Conservation (phyloP, 1,284 basidiomycete genomes). For the Malassezia nana region DNA sequence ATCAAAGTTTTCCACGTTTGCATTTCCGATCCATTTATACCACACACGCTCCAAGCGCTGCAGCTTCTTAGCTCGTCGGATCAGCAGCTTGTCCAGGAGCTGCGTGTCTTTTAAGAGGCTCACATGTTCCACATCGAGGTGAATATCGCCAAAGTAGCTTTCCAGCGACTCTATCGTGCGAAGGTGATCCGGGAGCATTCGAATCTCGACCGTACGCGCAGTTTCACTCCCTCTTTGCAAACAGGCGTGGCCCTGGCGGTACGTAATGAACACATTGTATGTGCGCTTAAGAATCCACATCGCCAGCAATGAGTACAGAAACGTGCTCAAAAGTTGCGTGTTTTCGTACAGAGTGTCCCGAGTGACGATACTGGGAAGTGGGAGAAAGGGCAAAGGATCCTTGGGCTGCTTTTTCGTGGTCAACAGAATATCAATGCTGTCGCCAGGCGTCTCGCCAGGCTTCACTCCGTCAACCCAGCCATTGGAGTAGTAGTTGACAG, state of each 20-base stretch:
- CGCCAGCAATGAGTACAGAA: slow-evolving; percentile 76
- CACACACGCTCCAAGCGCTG: slow-evolving; percentile 68
- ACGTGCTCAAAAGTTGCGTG: slow-evolving; percentile 82
- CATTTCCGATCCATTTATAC: slow-evolving; percentile 84
- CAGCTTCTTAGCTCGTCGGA: slow-evolving; percentile 66
- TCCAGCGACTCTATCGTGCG: slow-evolving; percentile 73
- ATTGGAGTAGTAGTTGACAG: slow-evolving; percentile 44
- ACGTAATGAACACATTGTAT: slow-evolving; percentile 78
- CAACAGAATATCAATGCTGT: not conserved
- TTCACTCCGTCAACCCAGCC: slow-evolving; percentile 45
- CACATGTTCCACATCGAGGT: slow-evolving; percentile 66
- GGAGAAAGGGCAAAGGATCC: slow-evolving; percentile 28
- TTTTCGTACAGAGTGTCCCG: slow-evolving; percentile 49
- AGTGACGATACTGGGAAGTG: slow-evolving; percentile 22
- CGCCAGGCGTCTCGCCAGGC: slow-evolving; percentile 7
- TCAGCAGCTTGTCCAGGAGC: slow-evolving; percentile 62
- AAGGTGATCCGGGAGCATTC: slow-evolving; percentile 69
- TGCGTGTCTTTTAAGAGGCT: slow-evolving; percentile 76
- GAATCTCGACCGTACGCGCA: slow-evolving; percentile 81
- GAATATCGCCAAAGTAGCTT: slow-evolving; percentile 72
- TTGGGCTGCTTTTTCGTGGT: slow-evolving; percentile 14
- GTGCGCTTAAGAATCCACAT: slow-evolving; percentile 78
- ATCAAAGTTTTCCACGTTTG: slow-evolving; percentile 63
- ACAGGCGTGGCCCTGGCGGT: slow-evolving; percentile 57
- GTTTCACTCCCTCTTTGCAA: not conserved